A percentile compares a stretch with the other conserved stretches of the same genome.
phyloP scores from a whole-genome alignment of 2,329 filamentous ascomycete genomes.

The Cordyceps pruinosa region DNA sequence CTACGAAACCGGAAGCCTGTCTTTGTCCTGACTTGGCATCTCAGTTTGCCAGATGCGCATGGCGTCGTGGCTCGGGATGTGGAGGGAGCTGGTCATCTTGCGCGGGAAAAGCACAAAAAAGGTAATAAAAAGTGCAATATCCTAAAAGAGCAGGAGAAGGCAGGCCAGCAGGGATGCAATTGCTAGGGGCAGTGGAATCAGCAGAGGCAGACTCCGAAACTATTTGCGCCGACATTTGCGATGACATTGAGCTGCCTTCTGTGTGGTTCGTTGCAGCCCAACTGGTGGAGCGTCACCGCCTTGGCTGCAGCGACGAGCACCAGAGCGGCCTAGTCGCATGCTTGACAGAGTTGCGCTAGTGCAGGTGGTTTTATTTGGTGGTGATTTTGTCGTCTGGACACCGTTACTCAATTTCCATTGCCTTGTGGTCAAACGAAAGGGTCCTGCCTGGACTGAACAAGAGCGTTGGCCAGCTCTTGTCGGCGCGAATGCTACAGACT shows the following conservation, averaged over 20 bases:
- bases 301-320: constrained; percentile 3
- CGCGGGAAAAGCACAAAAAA: not conserved
- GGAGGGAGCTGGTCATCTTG: not conserved
- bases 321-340: not conserved
- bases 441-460: not conserved
- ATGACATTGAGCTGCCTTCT: constrained; percentile 8
- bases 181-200: not conserved
- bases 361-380: not conserved
- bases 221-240: not conserved
- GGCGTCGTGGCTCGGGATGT: not conserved
- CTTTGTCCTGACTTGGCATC: not conserved
- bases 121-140: not conserved
- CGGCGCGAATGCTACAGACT: not conserved
- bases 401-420: not conserved
- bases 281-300: not conserved
- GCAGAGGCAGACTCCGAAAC: not conserved
- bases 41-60: not conserved
- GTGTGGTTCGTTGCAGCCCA: not conserved
- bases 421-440: not conserved
- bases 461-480: not conserved
- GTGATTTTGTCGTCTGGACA: not conserved
- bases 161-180: not conserved
- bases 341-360: constrained; percentile 1
- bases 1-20: not conserved
- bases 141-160: not conserved